Percentiles rank a stretch among this genome's conserved stretches.
phyloP scores from a whole-genome alignment of 176 grass and related monocot genomes.

The Zea luxurians region DNA sequence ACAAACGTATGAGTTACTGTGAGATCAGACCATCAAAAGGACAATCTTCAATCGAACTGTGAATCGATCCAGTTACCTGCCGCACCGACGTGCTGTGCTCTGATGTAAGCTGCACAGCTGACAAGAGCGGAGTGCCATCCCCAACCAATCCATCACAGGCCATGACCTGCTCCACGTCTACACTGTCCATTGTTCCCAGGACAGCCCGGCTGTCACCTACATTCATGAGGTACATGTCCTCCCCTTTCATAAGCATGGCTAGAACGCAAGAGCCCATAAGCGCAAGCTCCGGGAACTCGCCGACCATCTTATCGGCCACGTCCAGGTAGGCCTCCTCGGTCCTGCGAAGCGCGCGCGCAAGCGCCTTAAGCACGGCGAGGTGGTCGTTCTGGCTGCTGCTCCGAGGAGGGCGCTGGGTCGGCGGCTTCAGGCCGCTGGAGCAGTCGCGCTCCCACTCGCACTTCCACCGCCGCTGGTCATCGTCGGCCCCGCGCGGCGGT shows the following conservation, averaged over 20 bases:
- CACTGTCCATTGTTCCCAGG: conserved; percentile 56
- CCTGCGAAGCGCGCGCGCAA: conserved; percentile 67
- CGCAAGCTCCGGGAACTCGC: conserved; percentile 74
- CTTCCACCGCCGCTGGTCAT: conserved; percentile 38
- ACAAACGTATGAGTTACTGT: conserved; percentile 7
- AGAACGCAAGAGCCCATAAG: conserved; percentile 96
- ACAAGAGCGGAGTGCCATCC: conserved; percentile 50
- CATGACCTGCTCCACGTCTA: conserved; percentile 62
- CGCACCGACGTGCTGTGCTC: conserved; percentile 81
- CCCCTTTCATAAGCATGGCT: conserved; percentile 83
- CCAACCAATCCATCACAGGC: conserved; percentile 40
- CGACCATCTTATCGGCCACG: conserved; percentile 78
- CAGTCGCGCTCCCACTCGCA: conserved; percentile 52
- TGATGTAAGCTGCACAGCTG: conserved; percentile 76
- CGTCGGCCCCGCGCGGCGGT: conserved; percentile 31
- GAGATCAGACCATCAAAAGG: neutral
- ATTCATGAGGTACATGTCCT: conserved; percentile 95
- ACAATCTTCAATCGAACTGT: neutral
- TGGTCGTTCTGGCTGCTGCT: conserved; percentile 49
- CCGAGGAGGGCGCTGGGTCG: conserved; percentile 12
- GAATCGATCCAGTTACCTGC: conserved; percentile 45
- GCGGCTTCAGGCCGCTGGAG: conserved; percentile 42
- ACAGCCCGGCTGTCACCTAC: conserved; percentile 93
- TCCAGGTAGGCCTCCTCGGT: conserved; percentile 73
- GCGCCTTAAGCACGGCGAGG: conserved; percentile 75